phyloP scores from a whole-genome alignment of 805 yeast species.

The Saturnispora gosingensis region DNA sequence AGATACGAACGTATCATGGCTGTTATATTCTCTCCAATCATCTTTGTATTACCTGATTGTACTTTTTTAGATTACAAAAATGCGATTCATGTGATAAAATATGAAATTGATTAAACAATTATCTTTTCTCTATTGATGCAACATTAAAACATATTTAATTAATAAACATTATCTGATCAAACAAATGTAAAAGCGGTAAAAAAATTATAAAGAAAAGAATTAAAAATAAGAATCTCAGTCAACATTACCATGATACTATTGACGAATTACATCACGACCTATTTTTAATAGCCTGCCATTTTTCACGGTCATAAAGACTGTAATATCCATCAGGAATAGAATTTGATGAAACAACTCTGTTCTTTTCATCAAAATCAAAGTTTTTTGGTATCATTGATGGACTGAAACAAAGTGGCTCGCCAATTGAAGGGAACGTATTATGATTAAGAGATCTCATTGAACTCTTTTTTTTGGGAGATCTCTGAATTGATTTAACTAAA shows the following conservation, averaged over 20 bases:
- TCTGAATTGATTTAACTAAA: conserved; percentile 19
- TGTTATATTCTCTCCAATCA: too few relatives aligned
- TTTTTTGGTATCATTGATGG: not conserved
- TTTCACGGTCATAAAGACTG: conserved; percentile 58
- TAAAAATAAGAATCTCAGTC: too few relatives aligned
- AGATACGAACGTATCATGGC: too few relatives aligned
- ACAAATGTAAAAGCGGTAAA: not conserved
- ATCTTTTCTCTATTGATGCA: too few relatives aligned
- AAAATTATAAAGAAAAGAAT: too few relatives aligned
- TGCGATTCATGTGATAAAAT: too few relatives aligned
- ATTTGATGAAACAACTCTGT: conserved; percentile 23
- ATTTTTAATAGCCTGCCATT: conserved; percentile 46
- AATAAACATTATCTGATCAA: not conserved
- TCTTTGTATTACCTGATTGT: too few relatives aligned
- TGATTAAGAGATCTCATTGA: conserved; percentile 6
- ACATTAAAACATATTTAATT: not conserved
- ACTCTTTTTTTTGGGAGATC: conserved; percentile 18
- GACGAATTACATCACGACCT: conserved; percentile 4
- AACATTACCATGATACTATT: not conserved
- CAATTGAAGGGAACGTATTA: not conserved
- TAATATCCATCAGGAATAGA: conserved; percentile 48
- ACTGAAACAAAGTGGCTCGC: conserved; percentile 1
- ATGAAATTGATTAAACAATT: too few relatives aligned
- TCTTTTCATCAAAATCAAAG: conserved; percentile 8
- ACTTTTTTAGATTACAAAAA: too few relatives aligned